Percentiles rank a stretch among this genome's conserved stretches.
phyloP scores from a whole-genome alignment of 192 early-diverging fungal species.

The Piromyces sp. region DNA sequence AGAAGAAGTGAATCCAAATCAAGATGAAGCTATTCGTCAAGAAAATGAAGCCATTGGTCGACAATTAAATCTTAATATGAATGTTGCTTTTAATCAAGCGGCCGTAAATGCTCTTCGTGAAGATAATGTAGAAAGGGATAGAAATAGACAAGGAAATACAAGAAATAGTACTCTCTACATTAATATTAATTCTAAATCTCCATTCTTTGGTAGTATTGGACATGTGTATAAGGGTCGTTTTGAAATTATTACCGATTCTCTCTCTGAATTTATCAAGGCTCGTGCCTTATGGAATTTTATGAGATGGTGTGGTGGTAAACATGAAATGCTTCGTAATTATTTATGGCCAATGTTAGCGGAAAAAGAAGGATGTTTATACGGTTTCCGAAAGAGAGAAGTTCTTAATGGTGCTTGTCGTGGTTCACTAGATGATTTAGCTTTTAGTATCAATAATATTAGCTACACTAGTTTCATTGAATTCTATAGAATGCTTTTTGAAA shows the following conservation, averaged over 20 bases:
- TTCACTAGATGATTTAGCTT: background rate
- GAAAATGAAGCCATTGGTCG: background rate
- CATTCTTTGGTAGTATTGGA: background rate
- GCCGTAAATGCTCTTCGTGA: background rate
- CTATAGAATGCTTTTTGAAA: background rate
- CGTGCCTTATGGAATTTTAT: background rate
- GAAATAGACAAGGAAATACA: background rate
- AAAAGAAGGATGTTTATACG: background rate
- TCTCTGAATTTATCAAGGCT: background rate
- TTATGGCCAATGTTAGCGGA: background rate
- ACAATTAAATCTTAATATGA: background rate
- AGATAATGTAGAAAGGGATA: background rate
- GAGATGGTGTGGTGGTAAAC: background rate
- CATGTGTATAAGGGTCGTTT: background rate
- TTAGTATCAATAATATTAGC: background rate
- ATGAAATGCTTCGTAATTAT: background rate
- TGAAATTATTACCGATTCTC: background rate
- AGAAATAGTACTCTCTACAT: background rate
- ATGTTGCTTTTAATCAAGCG: background rate
- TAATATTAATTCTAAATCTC: background rate
- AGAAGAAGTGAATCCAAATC: background rate
- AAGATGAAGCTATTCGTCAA: background rate
- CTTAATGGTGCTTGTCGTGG: background rate
- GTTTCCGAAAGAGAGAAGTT: background rate
- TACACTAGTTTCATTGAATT: background rate